Evolutionary conservation across 306 rosid species (phyloP).

Genomic region (Cucumis sativus): DNA sequence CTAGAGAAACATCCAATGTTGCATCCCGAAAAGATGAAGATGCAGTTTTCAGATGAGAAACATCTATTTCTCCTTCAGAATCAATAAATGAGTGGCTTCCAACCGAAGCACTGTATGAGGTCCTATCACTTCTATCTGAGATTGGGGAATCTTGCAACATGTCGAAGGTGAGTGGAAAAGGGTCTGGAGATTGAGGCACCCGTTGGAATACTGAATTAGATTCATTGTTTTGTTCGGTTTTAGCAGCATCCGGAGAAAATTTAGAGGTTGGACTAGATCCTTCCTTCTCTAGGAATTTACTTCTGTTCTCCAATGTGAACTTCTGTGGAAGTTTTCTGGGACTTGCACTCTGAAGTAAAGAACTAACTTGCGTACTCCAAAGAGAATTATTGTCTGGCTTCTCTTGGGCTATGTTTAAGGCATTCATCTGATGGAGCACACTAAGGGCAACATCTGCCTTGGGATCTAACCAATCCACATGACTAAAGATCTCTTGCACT

Average conservation of each 20-base stretch:
- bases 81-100: background rate
- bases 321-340: conserved; percentile 20
- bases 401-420: conserved; percentile 31
- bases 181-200: conserved; percentile 17
- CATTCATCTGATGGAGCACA: conserved; percentile 56
- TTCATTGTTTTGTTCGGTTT: conserved; percentile 1
- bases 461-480: conserved; percentile 82
- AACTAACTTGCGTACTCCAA: conserved; percentile 16
- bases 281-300: conserved; percentile 8
- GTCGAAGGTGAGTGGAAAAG: conserved; percentile 9
- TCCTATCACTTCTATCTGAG: background rate
- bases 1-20: conserved; percentile 1
- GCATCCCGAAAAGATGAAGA: conserved; percentile 11
- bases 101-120: conserved; percentile 2
- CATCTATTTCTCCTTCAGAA: conserved; percentile 1
- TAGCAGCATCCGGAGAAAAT: conserved; percentile 18
- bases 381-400: conserved; percentile 28
- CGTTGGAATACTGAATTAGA: conserved; percentile 9
- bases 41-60: background rate
- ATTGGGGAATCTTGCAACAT: background rate
- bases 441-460: conserved; percentile 51
- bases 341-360: conserved; percentile 22
- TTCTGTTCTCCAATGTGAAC: conserved; percentile 13
- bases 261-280: conserved; percentile 21
- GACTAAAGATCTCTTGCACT: conserved; percentile 83